Evolutionary conservation across 768 basidiomycete species (phyloP).

Genomic region (Xerocomellus dryophilus): DNA sequence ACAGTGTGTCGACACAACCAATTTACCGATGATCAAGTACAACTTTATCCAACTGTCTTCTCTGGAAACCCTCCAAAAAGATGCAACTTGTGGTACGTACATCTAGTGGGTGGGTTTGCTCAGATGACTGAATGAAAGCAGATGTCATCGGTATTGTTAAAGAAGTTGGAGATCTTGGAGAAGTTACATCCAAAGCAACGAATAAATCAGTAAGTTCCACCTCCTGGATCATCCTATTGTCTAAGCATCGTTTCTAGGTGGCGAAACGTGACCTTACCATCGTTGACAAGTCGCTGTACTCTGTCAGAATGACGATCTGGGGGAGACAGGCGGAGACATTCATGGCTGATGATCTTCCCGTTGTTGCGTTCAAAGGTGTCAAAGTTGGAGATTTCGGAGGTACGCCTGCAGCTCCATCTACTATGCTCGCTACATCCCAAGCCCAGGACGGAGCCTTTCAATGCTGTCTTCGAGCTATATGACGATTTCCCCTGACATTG

Average conservation of each 20-base stretch:
- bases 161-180: slow-evolving; percentile 63
- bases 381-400: slow-evolving; percentile 92
- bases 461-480: slow-evolving; percentile 79
- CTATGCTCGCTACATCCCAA: slow-evolving; percentile 7
- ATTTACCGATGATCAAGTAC: slow-evolving; percentile 81
- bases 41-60: slow-evolving; percentile 67
- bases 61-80: slow-evolving; percentile 66
- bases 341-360: slow-evolving; percentile 52
- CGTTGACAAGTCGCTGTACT: slow-evolving; percentile 77
- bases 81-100: slow-evolving; percentile 73
- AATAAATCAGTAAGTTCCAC: slow-evolving; percentile 47
- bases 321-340: slow-evolving; percentile 91
- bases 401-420: slow-evolving; percentile 23
- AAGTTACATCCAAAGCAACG: slow-evolving; percentile 74
- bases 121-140: slow-evolving; percentile 27
- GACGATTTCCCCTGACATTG: slow-evolving; percentile 86
- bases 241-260: slow-evolving; percentile 45
- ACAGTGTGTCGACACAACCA: slow-evolving; percentile 75
- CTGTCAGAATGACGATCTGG: slow-evolving; percentile 89
- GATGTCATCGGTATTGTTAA: slow-evolving; percentile 89
- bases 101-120: not conserved
- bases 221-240: not conserved
- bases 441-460: slow-evolving; percentile 74
- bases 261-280: slow-evolving; percentile 86
- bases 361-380: slow-evolving; percentile 92